Conservation (phyloP, 1,284 basidiomycete genomes). For the Chiua sp. region DNA sequence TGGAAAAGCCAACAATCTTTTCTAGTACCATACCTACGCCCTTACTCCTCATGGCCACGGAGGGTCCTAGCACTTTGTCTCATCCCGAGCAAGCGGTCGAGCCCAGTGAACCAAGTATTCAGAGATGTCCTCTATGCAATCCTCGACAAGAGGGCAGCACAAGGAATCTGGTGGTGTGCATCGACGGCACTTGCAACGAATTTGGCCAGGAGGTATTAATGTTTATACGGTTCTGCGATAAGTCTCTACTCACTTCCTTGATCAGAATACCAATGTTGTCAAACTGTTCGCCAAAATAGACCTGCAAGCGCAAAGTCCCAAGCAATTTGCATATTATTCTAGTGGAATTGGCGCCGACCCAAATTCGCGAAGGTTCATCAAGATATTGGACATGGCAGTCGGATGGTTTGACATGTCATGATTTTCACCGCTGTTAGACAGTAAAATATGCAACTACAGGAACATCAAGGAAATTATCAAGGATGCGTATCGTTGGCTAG, state of each 20-base stretch:
- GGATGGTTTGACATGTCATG: conserved; percentile 25
- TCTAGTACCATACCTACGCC: too few species aligned
- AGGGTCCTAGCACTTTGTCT: too few species aligned
- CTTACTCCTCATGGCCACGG: too few species aligned
- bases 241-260: neutral
- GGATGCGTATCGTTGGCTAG: conserved; percentile 47
- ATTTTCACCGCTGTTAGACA: too few species aligned
- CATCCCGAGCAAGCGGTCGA: too few species aligned
- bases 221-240: neutral
- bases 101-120: too few species aligned
- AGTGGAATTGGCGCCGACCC: conserved; percentile 41
- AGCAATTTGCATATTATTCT: conserved; percentile 37
- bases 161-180: conserved; percentile 16
- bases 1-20: too few species aligned
- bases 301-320: conserved; percentile 5
- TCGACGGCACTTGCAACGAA: conserved; percentile 15
- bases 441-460: conserved; percentile 6
- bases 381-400: conserved; percentile 27
- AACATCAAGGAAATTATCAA: conserved; percentile 34
- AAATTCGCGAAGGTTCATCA: conserved; percentile 9
- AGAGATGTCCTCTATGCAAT: conserved; percentile 1
- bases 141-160: neutral
- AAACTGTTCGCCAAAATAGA: conserved; percentile 29
- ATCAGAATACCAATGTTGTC: conserved; percentile 36
- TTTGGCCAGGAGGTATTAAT: conserved; percentile 15